Percentiles rank a stretch among this genome's conserved stretches.
Conservation (phyloP, 2,329 filamentous ascomycete genomes). For the Monilinia aucupariae region DNA sequence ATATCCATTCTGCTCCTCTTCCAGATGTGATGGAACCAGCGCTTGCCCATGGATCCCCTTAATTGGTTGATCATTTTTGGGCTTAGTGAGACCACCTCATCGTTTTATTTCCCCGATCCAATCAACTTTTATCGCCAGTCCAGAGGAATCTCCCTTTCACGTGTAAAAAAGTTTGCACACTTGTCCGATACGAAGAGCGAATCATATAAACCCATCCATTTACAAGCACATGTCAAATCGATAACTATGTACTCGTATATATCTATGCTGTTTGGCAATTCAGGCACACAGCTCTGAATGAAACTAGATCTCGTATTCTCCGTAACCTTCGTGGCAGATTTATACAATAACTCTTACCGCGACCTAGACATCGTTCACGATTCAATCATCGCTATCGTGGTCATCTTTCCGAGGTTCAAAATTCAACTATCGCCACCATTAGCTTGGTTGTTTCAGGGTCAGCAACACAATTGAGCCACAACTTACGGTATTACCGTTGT, state of each 20-base stretch:
- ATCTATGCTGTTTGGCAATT: background rate
- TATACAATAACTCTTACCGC: background rate
- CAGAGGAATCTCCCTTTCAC: background rate
- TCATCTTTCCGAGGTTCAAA: constrained; percentile 33
- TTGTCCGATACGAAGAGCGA: background rate
- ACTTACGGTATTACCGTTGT: constrained; percentile 82
- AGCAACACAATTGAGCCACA: background rate
- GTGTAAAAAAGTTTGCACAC: background rate
- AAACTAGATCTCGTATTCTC: background rate
- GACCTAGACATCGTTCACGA: background rate
- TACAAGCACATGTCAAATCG: background rate
- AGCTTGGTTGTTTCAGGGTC: background rate
- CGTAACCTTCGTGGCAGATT: background rate
- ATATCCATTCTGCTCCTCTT: background rate
- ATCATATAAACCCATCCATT: background rate
- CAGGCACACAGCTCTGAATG: background rate
- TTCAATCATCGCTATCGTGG: constrained; percentile 24
- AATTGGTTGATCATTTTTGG: background rate
- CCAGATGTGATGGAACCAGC: background rate
- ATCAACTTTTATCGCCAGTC: background rate
- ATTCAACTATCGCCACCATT: constrained; percentile 26
- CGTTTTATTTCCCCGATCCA: background rate
- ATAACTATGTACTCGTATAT: too few relatives aligned
- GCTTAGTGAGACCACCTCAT: background rate
- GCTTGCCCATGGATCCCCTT: background rate